phyloP scores from a whole-genome alignment of 2,329 filamentous ascomycete species.

The Neofusicoccum kwambonambiense region DNA sequence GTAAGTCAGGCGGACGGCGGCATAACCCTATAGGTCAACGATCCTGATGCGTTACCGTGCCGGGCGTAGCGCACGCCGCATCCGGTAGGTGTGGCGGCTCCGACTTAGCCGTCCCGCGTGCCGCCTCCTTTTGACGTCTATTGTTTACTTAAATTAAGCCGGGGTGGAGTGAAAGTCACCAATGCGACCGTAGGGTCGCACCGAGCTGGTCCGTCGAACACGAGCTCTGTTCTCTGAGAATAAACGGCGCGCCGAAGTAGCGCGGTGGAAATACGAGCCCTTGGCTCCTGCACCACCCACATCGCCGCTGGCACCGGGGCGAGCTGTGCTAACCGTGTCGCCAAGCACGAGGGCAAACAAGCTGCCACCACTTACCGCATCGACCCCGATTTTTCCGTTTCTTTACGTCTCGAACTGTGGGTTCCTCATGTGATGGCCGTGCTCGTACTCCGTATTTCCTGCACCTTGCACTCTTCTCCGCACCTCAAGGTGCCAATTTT shows the following conservation, averaged over 20 bases:
- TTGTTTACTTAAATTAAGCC: conserved; percentile 5
- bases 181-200: conserved; percentile 12
- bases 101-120: conserved; percentile 2
- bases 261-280: conserved; percentile 2
- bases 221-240: neutral
- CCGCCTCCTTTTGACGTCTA: conserved; percentile 5
- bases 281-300: conserved; percentile 9
- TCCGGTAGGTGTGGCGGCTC: neutral
- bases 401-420: neutral
- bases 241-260: conserved; percentile 8
- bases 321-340: neutral
- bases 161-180: neutral
- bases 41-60: neutral
- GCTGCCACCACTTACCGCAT: neutral
- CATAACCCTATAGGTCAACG: neutral
- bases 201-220: conserved; percentile 5
- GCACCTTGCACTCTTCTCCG: conserved; percentile 3
- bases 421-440: neutral
- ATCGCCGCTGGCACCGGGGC: neutral
- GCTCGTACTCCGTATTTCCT: neutral
- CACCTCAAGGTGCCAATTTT: neutral
- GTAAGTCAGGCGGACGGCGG: neutral
- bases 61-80: neutral
- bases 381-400: neutral
- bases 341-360: neutral